Conservation (phyloP, 345 rosid species). For the Salix brachista region DNA sequence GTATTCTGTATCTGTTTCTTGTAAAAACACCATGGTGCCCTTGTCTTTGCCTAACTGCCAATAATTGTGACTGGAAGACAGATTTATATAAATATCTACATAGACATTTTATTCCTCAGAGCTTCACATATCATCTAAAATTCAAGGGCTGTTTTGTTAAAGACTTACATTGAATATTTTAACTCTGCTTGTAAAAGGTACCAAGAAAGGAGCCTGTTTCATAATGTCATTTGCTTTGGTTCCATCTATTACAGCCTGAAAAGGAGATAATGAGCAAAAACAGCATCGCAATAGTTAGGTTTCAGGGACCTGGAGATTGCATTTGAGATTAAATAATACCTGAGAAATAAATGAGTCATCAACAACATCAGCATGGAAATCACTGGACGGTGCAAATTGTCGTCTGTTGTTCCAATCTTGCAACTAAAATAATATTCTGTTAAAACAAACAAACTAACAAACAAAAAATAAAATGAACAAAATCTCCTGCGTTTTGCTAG, state of each 20-base stretch:
- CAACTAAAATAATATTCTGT: constrained; percentile 47
- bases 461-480: constrained; percentile 4
- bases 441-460: neutral
- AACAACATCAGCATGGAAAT: constrained; percentile 90
- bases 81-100: neutral
- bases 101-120: neutral
- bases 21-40: constrained; percentile 72
- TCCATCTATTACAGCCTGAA: constrained; percentile 77
- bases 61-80: constrained; percentile 65
- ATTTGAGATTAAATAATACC: constrained; percentile 44
- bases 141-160: neutral
- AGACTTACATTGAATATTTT: constrained; percentile 85
- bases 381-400: constrained; percentile 68
- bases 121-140: neutral
- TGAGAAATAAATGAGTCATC: constrained; percentile 88
- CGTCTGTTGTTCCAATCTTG: constrained; percentile 97
- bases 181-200: constrained; percentile 94
- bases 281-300: neutral
- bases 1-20: constrained; percentile 84
- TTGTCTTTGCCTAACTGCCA: constrained; percentile 59
- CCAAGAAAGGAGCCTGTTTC: constrained; percentile 93
- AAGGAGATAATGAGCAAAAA: constrained; percentile 14
- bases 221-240: constrained; percentile 87
- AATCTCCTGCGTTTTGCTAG: constrained; percentile 11
- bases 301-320: constrained; percentile 8